Evolutionary conservation across 2,329 filamentous ascomycete genomes (phyloP), one percentile per base, ranked within the genome.

Genomic region (Diaporthe eres): DNA sequence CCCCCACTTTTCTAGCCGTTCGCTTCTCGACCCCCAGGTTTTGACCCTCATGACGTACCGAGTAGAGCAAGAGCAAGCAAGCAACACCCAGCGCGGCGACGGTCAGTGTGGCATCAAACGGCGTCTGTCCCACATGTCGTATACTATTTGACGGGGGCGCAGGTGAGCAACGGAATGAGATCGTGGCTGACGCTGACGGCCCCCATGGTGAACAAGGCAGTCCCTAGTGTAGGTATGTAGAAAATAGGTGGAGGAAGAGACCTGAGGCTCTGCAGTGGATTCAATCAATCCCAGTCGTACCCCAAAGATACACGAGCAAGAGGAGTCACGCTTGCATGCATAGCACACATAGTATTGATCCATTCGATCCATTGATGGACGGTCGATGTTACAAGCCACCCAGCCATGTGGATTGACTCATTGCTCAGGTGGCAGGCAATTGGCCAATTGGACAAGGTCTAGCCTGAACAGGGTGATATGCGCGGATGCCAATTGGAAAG

Each of bases 351-450:
- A 25, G 37, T 28, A 58, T 53, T 31, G 44, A 53, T 72, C 57
- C 42, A 72, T 65, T 28, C 10, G 53, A 39, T 53, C 44, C 65
- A 34, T 53, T 9, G 34, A 65, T 51, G 37, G 55, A 44, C 44
- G 34, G 55, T 39, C 47, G 34, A 53, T 61, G 58, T 55, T 55
- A 55, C 71, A 72, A 68, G 44, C 70, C 68, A 49, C 4, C 34
- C 34, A 63, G 55, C 42, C 53, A 63, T 72, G 44, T 28, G 71
- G 57, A 31, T 73, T 73, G 71, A 73, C 71, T 73, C 71, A 73
- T 57, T 13, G 39, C 49, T 63, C 47, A 65, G 58, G 71, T 37
- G 47, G 71, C 49, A 31, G 58, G 19, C 58, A 31, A 65, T 65
- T 73, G 58, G 58, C 58, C 71, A 73, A 65, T 73, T 53, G 49